Evolutionary conservation across 2,329 filamentous ascomycete species (phyloP), one percentile per base, ranked within the genome.

Genomic region (Cercospora janseana): DNA sequence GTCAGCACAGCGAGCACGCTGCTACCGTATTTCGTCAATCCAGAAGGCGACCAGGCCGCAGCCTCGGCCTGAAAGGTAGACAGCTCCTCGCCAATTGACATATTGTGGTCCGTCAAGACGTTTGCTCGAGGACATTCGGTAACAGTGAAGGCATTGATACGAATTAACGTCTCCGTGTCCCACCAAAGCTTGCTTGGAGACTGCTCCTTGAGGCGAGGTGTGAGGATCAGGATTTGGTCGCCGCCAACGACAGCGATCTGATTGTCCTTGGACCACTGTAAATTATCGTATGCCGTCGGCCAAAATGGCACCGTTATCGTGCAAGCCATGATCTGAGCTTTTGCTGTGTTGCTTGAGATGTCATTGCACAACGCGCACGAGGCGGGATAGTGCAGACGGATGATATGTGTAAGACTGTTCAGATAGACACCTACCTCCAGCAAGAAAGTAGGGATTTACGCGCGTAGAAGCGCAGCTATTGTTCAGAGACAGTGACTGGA

Each of bases 321-420:
- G 29, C 49, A 43, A 27, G 60, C 51, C 60, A 62, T 62, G 12
- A 24, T 34, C 31, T 46, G 13, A 27, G 16, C 6, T 8, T 12
- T 16, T 26, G 12, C 43, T 37, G 32, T 32, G 26, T 40, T 26
- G 35, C 35, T 23, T 40, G 50, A 45, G 38, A 29, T 51, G 28
- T 28, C 34, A 27, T 13, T 47, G 23, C 15, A 40, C 20, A 31
- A 52, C 49, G 46, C 49, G 53, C 48, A 40, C 41, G 44, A 45
- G 31, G 49, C 48, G 51, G 35, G 72, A 28, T 68, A 77, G 1
- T 72, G 74, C 6, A 79, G 76, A 37, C 82, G 87, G 42, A 82
- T 97, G 67, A 85, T 85, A 61, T 91, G 89, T 21, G 92, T 97
- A 63, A 81, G n/a, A n/a, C n/a, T n/a, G n/a, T n/a, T n/a, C n/a